Evolutionary conservation across 305 asterid species (phyloP).

Genomic region (Fraxinus baroniana): DNA sequence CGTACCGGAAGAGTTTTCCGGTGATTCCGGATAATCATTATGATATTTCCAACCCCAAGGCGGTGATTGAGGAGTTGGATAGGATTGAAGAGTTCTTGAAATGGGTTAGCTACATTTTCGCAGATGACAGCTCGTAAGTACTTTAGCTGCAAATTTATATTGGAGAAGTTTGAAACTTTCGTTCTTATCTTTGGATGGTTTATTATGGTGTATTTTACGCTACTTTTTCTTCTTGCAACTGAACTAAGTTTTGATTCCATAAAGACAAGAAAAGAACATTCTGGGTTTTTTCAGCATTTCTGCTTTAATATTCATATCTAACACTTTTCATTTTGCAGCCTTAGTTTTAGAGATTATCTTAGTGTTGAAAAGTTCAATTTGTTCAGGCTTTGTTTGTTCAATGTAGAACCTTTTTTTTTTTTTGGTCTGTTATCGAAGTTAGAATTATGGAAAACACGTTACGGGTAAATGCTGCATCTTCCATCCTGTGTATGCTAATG

Average conservation of each 20-base stretch:
- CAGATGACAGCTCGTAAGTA: slow-evolving; percentile 88
- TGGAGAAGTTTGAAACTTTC: not conserved
- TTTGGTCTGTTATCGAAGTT: not conserved
- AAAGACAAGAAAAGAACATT: not conserved
- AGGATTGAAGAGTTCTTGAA: slow-evolving; percentile 89
- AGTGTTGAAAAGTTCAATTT: not conserved
- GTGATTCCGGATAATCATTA: slow-evolving; percentile 59
- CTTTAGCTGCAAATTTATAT: not conserved
- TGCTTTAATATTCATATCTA: not conserved
- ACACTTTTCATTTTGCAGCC: not conserved
- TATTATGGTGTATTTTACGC: not conserved
- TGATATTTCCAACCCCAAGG: slow-evolving; percentile 59
- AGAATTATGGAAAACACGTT: not conserved
- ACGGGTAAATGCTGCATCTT: not conserved
- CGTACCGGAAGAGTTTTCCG: slow-evolving; percentile 76
- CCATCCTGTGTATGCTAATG: not conserved
- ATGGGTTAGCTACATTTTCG: slow-evolving; percentile 91
- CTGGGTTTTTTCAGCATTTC: not conserved
- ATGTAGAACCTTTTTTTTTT: not conserved
- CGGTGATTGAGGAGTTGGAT: slow-evolving; percentile 90
- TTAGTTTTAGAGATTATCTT: not conserved
- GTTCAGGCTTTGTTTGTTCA: not conserved
- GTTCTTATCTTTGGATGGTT: slow-evolving; percentile 3
- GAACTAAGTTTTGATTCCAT: not conserved
- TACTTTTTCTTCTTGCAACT: slow-evolving; percentile 7